Evolutionary conservation across 228 moss, liverwort and hornwort genomes (phyloP), one percentile per base, ranked within the genome.

Genomic region (Sphagnum fallax): DNA sequence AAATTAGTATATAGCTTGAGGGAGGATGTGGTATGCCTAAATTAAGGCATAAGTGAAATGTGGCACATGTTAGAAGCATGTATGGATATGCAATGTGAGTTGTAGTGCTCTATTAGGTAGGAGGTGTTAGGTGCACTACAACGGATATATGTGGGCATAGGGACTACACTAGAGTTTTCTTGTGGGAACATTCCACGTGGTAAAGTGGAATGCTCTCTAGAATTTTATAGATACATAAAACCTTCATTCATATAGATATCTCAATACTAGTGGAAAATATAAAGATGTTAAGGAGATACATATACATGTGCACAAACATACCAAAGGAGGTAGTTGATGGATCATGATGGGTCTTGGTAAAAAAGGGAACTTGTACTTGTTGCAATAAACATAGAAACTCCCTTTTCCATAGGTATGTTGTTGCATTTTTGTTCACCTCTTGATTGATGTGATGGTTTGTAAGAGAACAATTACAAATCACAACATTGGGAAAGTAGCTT

Each of bases 51-150:
- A 77, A 73, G 74, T 51, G 89, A 92, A 71, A 73, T 92, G 81
- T 82, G 82, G 67, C 89, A 79, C 66, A 79, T 84, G 73, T 72
- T 91, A 71, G 84, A 89, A 63, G 75, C 87, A 50, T 83, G 82
- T 72, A 89, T 91, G 69, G 89, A 91, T 64, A 89, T 91, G 89
- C 91, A 91, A 47, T 80, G 75, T 63, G 91, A 91, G 83, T 87
- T 89, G 53, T 84, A 91, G 61, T 82, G 91, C 57, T 91, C 91
- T 74, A 70, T 91, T 61, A 83, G 83, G 78, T 89, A 91, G 75
- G 91, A 91, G 72, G 78, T 91, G 53, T 82, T 89, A 69, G 91
- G 91, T 66, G 91, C 91, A 63, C 79, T 91, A 62, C 89, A 91
- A 70, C 79, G 84, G 71, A 81, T 89, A 81, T 88, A 91, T 69